Base-by-base conservation (phyloP, 2,329 filamentous ascomycete species). In the Rhynchosporium agropyri region DNA sequence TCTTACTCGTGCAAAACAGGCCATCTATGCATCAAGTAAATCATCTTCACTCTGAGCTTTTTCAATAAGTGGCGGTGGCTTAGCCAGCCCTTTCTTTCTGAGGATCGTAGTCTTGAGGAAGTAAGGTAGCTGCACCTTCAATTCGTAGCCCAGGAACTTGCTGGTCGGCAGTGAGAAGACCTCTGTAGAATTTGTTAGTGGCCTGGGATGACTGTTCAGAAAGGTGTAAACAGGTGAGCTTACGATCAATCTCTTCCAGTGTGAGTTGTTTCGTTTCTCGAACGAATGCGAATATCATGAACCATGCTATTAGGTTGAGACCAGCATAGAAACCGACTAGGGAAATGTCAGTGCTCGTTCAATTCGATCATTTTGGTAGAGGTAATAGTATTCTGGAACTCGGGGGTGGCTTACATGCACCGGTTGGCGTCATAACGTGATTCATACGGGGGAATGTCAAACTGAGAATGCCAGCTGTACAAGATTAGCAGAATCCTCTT, bases 401-500 rank as follows among this genome's bases (percentile, higher is more conserved):
- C 26, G 15, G 33, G 3, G 7, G 31, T 12, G n/a, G 89, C 87
- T 15, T 86, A 84, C 75, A 84, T 0, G 82, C 78, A 3, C 82
- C 82, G 1, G 60, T 60, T 13, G 64, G 64, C 6, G 64, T 65
- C 55, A 69, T 67, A 9, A 64, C 66, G 3, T 58, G 60, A 10
- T 64, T 51, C 62, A 68, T 65, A 3, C 67, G 67, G 29, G 69
- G 69, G 65, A 71, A 71, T 0, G 69, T 88, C 54, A 89, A 82
- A 29, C 82, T 81, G 26, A 90, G 76, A 0, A 89, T 80, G 1
- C 83, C 80, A 0, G 83, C 83, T 80, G 83, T 67, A 79, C 80
- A 82, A 89, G 0, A 48, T 87, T 90, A 90, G 65, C 87, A 87
- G 38, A 89, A 80, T 49, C 86, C 85, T 15, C 80, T 84, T 71